Evolutionary conservation across 2,329 filamentous ascomycete species (phyloP).

Genomic region (Talaromyces sp.): DNA sequence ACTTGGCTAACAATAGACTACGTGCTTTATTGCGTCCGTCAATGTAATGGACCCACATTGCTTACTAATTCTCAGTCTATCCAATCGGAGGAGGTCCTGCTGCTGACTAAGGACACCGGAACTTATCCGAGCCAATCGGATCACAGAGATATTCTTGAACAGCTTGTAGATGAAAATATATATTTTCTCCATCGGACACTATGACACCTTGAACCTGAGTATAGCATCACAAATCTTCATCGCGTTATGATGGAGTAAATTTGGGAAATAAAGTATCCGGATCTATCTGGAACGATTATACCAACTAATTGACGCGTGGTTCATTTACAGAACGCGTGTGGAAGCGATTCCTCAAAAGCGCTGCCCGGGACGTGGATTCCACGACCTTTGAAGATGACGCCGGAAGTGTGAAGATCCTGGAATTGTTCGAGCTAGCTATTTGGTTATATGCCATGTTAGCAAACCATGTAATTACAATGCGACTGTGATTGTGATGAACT

Average conservation of each 20-base stretch:
- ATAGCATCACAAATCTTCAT: neutral
- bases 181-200: neutral
- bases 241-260: neutral
- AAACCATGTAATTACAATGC: neutral
- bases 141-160: neutral
- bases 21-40: neutral
- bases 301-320: neutral
- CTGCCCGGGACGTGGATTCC: neutral
- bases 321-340: neutral
- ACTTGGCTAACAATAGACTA: neutral
- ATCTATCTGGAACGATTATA: neutral
- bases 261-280: neutral
- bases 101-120: neutral
- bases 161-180: neutral
- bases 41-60: neutral
- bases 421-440: neutral
- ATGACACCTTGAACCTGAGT: neutral
- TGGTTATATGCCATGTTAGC: neutral
- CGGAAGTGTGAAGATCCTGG: neutral
- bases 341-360: neutral
- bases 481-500: neutral
- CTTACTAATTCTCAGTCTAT: neutral
- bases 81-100: neutral
- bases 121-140: neutral
- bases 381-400: neutral